Conservation (phyloP, 192 early-diverging fungal species). For the Linnemannia schmuckeri region DNA sequence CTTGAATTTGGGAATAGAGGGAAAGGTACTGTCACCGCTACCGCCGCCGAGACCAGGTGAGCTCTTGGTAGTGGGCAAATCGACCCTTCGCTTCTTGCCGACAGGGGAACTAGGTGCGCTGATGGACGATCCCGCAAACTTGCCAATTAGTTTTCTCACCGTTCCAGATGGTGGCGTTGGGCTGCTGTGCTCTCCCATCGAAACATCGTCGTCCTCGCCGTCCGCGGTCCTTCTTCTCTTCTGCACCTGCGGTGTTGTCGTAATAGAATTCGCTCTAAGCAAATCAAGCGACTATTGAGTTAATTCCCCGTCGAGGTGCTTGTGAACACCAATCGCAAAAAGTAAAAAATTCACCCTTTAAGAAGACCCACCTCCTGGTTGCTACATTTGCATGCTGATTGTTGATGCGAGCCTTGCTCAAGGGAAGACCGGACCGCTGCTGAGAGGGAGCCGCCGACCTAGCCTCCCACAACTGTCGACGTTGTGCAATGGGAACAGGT, state of each 20-base stretch:
- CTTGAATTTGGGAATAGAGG: constrained; percentile 27
- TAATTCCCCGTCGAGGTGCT: not conserved
- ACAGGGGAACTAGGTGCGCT: constrained; percentile 26
- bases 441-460: constrained; percentile 8
- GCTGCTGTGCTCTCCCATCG: not conserved
- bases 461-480: constrained; percentile 46
- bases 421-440: constrained; percentile 22
- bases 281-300: not conserved
- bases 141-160: constrained; percentile 28
- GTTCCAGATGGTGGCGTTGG: constrained; percentile 37
- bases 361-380: not conserved
- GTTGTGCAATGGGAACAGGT: constrained; percentile 19
- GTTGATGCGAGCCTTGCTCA: constrained; percentile 18
- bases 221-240: constrained; percentile 22
- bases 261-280: not conserved
- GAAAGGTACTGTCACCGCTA: not conserved
- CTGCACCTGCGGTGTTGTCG: not conserved
- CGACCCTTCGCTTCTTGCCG: constrained; percentile 22
- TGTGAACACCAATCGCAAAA: not conserved
- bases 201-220: constrained; percentile 12
- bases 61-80: constrained; percentile 8
- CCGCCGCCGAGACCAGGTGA: constrained; percentile 11
- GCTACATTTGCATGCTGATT: not conserved
- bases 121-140: constrained; percentile 36
- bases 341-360: not conserved